phyloP scores from a whole-genome alignment of 805 yeast species.

The Blastobotrys peoriensis region DNA sequence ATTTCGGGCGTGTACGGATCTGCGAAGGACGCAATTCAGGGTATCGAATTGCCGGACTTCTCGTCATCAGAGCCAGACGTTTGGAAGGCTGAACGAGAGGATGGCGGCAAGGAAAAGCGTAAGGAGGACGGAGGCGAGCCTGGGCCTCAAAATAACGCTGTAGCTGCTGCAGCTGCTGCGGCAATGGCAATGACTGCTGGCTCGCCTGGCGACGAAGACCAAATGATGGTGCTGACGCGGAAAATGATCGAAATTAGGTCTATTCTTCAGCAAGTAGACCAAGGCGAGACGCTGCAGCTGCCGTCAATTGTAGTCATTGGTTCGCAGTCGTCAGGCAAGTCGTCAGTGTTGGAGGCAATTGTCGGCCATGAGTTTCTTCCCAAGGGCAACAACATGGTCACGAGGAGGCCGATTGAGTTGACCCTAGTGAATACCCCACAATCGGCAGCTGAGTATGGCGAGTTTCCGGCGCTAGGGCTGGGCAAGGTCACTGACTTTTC shows the following conservation, averaged over 20 bases:
- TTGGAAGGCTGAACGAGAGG: constrained; percentile 3
- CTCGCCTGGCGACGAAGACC: constrained; percentile 50
- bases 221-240: constrained; percentile 82
- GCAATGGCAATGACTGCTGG: constrained; percentile 43
- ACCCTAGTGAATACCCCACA: constrained; percentile 85
- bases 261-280: constrained; percentile 68
- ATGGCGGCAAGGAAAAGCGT: constrained; percentile 2
- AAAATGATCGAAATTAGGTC: constrained; percentile 96
- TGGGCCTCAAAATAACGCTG: constrained; percentile 39
- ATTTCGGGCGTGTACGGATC: constrained; percentile 33
- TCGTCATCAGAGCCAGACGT: constrained; percentile 9
- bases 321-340: constrained; percentile 95
- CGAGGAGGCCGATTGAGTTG: constrained; percentile 93
- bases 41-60: constrained; percentile 21
- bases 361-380: constrained; percentile 98
- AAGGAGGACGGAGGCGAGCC: constrained; percentile 24
- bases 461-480: constrained; percentile 84
- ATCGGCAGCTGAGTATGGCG: constrained; percentile 78
- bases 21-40: constrained; percentile 48
- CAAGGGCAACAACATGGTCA: constrained; percentile 96
- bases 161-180: constrained; percentile 55
- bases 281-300: constrained; percentile 66
- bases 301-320: constrained; percentile 97
- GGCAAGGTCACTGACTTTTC: constrained; percentile 79
- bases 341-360: constrained; percentile 90